phyloP scores from a whole-genome alignment of 805 yeast species.

The Metschnikowia vanudenii region DNA sequence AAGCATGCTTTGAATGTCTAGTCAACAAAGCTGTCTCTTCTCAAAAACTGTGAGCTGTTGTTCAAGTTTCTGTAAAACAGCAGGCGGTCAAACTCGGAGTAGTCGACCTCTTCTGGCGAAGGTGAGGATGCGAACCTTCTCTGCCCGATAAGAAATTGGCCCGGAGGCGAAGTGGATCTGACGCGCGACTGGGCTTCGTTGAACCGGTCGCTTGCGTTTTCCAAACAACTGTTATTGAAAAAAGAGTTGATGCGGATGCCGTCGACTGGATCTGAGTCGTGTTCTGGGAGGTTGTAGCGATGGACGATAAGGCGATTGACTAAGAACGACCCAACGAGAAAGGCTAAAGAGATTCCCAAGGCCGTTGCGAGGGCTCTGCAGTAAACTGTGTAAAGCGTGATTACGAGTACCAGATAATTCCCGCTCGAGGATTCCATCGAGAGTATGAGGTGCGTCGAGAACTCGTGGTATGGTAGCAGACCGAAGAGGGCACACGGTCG shows the following conservation, averaged over 20 bases:
- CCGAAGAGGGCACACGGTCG: neutral
- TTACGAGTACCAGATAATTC: neutral
- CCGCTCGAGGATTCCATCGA: conserved; percentile 10
- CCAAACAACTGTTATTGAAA: conserved; percentile 1
- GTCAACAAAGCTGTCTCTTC: conserved; percentile 39
- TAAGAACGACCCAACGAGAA: conserved; percentile 1
- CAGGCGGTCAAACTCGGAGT: conserved; percentile 16
- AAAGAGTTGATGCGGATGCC: neutral
- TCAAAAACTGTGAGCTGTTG: conserved; percentile 42
- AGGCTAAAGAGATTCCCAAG: neutral
- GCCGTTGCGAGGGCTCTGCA: neutral
- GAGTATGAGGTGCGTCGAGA: neutral
- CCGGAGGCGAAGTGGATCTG: neutral
- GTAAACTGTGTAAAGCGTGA: conserved; percentile 1
- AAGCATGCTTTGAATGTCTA: conserved; percentile 18
- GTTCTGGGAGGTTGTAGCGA: conserved; percentile 10
- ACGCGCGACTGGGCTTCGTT: neutral
- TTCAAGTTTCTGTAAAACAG: conserved; percentile 32
- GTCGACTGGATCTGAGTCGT: neutral
- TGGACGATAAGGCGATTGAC: conserved; percentile 8
- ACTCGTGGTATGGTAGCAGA: neutral
- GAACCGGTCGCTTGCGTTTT: neutral
- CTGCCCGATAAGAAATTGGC: neutral
- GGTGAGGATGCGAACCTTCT: conserved; percentile 7
- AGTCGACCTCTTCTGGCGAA: conserved; percentile 14